Base-by-base conservation (phyloP, 306 rosid species). In the Ochetophila trinervis region DNA sequence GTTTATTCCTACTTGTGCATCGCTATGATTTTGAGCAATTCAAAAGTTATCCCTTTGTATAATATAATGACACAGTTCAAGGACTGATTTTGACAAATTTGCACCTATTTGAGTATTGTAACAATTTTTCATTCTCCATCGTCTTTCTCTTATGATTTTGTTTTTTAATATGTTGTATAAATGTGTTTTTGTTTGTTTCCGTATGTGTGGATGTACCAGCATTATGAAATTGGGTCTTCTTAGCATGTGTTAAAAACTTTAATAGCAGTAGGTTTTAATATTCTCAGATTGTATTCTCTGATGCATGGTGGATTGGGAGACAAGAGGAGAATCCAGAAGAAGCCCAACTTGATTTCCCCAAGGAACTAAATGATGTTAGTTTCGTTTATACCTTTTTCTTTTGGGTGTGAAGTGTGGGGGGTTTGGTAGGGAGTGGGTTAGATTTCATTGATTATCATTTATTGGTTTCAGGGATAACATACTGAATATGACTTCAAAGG, bases 241-340 rank as follows among this genome's bases (percentile, higher is more conserved):
- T 27, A 42, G 65, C 61, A 52, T 44, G 27, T 22, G n/a, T 54
- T 71, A 36, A 53, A 55, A 60, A 63, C 50, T 53, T 52, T 62
- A 62, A 49, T 32, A 68, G 18, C 42, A 21, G 59, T 76, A 11
- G 70, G 65, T 57, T 76, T 49, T 37, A 64, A 57, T 67, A 62
- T 61, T 67, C 18, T 47, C 73, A 89, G 98, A 79, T 92, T 76
- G 89, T 87, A 75, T 92, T 92, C 79, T 87, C 98, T 34, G 88
- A 92, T 55, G 98, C 89, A 20, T 92, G 96, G 93, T 92, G 98
- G 96, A 87, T 92, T 62, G 98, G 98, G 67, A 84, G 51, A 52
- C 79, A 84, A 81, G 95, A 76, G 20, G 91, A 89, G 63, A 89
- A 92, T 75, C 95, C 95, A 4, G 87, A 85, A 64, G 98, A 92